Percentiles rank a stretch among this genome's conserved stretches.
phyloP scores from a whole-genome alignment of 139 green algal species.

The Dunaliella sp. region DNA sequence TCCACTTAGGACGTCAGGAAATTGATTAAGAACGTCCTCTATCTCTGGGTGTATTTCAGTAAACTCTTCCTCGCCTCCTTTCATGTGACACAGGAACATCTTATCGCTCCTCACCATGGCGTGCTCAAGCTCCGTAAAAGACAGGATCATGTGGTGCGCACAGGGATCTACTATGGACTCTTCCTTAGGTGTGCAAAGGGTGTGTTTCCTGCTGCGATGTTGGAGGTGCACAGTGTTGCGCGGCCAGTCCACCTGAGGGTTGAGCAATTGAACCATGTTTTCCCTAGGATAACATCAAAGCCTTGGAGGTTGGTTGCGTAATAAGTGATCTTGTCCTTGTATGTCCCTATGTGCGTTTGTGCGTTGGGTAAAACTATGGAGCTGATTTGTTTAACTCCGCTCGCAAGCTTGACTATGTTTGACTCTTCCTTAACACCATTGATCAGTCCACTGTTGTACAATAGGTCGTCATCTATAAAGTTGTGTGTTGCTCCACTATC shows the following conservation, averaged over 20 bases:
- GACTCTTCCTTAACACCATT: not conserved
- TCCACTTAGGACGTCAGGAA: not conserved
- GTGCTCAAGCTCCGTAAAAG: not conserved
- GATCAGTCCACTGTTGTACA: not conserved
- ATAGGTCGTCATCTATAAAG: not conserved
- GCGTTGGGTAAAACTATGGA: not conserved
- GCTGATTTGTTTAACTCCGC: not conserved
- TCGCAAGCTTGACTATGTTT: not conserved
- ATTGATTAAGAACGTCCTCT: not conserved
- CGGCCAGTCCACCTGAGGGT: conserved; percentile 9
- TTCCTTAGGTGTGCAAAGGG: not conserved
- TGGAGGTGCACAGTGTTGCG: not conserved
- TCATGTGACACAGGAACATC: not conserved
- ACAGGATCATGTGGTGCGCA: not conserved
- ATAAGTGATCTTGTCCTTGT: not conserved
- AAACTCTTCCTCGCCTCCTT: not conserved
- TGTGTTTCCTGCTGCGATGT: not conserved
- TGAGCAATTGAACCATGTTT: not conserved
- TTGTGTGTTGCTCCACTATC: too few relatives aligned
- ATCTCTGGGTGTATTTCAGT: conserved; percentile 2
- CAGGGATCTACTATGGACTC: not conserved
- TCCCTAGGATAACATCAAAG: conserved; percentile 9
- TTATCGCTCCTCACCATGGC: not conserved
- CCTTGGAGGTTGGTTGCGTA: not conserved
- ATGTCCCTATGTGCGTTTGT: not conserved